These are phyloP conservation scores for Colletotrichum abscissum DNA, from an alignment of 2,329 filamentous ascomycete species.

Conservation along the genomic window DNA sequence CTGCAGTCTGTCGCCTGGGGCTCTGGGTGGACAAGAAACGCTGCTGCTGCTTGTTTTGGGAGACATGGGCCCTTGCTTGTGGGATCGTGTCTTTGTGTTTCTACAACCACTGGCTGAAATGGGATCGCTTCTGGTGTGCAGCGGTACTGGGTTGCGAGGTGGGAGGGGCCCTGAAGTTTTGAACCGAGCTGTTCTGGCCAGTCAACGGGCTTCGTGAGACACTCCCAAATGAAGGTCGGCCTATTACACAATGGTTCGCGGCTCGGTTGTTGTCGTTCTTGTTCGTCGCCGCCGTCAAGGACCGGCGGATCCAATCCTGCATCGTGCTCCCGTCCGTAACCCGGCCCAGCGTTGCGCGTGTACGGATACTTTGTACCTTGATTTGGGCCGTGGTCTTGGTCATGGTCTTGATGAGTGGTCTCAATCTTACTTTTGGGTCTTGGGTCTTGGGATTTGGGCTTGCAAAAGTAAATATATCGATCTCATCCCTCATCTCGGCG, in stretches of 20 bases:
- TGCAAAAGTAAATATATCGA: constrained; percentile 37
- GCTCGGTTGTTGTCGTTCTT: constrained; percentile 1
- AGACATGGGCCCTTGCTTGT: constrained; percentile 31
- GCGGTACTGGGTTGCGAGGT: constrained; percentile 9
- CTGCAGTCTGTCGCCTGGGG: constrained; percentile 11
- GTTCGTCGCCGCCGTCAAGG: background rate
- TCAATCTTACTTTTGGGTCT: background rate
- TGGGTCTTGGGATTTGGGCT: background rate
- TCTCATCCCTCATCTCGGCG: constrained; percentile 28
- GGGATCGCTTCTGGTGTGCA: constrained; percentile 12
- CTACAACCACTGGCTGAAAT: constrained; percentile 30
- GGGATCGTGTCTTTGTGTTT: constrained; percentile 25
- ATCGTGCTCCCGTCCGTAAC: constrained; percentile 2
- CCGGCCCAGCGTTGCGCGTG: background rate
- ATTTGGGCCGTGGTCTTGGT: constrained; percentile 2
- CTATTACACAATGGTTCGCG: background rate
- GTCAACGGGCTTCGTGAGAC: constrained; percentile 32
- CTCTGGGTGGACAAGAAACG: constrained; percentile 5
- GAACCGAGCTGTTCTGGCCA: constrained; percentile 22
- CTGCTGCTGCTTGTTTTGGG: constrained; percentile 16
- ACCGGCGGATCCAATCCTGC: background rate
- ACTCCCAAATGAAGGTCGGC: background rate
- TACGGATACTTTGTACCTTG: background rate
- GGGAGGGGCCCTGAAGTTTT: constrained; percentile 1
- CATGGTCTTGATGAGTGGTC: background rate